These are phyloP conservation scores for Silene uniflora DNA, from an alignment of 148 eudicot genomes.

Conservation along the genomic window DNA sequence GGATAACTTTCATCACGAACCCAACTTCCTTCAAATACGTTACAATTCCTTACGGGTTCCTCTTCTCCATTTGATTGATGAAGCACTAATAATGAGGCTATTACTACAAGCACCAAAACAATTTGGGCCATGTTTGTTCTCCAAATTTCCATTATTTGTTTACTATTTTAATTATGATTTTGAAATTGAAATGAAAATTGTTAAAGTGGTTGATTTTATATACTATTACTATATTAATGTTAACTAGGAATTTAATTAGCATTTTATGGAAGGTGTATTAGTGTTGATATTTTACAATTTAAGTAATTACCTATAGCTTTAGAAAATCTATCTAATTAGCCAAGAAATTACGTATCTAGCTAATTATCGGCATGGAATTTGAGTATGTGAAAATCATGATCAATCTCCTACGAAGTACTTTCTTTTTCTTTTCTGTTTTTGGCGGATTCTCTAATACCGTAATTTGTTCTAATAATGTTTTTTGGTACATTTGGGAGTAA, in stretches of 20 bases:
- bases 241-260: neutral
- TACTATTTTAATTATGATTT: neutral
- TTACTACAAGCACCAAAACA: neutral
- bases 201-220: neutral
- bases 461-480: too few relatives aligned
- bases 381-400: too few relatives aligned
- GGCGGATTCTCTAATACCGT: too few relatives aligned
- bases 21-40: conserved; percentile 61
- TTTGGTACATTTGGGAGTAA: too few relatives aligned
- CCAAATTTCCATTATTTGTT: neutral
- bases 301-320: neutral
- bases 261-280: neutral
- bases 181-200: neutral
- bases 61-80: neutral
- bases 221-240: neutral
- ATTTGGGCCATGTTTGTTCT: neutral
- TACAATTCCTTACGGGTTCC: conserved; percentile 17
- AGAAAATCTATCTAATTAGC: too few relatives aligned
- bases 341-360: neutral
- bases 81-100: neutral
- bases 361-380: neutral
- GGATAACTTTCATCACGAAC: conserved; percentile 34
- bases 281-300: neutral
- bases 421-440: too few relatives aligned
- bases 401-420: too few relatives aligned